Evolutionary conservation across 139 green algal genomes (phyloP).

Genomic region (Chlamydomonas incerta): DNA sequence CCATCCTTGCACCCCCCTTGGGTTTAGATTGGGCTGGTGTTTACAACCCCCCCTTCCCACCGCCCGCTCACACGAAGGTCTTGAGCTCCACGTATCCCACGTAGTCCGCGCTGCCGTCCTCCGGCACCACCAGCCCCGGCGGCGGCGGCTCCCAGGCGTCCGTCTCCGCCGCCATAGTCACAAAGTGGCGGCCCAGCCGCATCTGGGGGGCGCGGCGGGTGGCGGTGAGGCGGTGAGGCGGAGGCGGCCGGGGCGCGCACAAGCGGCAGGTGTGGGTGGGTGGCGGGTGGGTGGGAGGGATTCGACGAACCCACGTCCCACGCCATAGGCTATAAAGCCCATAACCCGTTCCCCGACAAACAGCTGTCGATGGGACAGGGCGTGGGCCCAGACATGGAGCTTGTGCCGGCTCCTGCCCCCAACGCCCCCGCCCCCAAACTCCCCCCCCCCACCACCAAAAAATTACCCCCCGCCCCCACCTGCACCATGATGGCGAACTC

Average conservation of each 20-base stretch:
- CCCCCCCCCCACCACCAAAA: not conserved
- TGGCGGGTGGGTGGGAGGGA: not conserved
- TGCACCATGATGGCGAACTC: slow-evolving; percentile 50
- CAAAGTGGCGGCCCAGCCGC: slow-evolving; percentile 43
- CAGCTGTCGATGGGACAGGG: no score
- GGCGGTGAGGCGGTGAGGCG: not conserved
- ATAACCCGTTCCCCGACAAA: no score
- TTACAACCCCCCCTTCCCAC: not conserved
- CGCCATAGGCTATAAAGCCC: no score
- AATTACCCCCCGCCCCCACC: not conserved
- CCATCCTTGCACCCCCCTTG: no score
- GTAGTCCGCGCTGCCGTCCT: not conserved
- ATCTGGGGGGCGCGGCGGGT: not conserved
- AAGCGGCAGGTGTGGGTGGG: not conserved
- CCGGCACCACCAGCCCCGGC: not conserved
- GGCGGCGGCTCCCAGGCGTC: slow-evolving; percentile 51
- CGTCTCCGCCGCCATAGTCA: slow-evolving; percentile 70
- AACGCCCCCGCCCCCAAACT: not conserved
- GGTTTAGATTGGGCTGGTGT: no score
- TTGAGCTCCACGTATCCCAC: slow-evolving; percentile 60
- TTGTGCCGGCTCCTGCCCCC: not conserved
- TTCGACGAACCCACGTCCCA: no score
- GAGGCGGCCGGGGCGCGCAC: no score
- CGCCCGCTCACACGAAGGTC: slow-evolving; percentile 49
- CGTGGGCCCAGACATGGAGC: no score